Evolutionary conservation across 164 flowering plant genomes (phyloP).

Genomic region (Nelumbo lutea): DNA sequence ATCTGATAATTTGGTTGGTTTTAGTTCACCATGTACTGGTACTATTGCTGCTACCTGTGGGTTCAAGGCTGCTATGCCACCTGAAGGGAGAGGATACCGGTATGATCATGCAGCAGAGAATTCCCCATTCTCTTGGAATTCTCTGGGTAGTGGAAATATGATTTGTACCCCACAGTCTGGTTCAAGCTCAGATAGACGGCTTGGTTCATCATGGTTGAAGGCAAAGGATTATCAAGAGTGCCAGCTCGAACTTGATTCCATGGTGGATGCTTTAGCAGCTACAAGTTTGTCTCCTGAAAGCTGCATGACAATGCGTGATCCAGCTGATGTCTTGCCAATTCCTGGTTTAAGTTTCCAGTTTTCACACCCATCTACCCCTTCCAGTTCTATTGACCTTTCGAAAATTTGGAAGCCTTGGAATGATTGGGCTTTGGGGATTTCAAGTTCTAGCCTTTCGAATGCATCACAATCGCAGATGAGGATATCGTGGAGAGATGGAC

Average conservation of each 20-base stretch:
- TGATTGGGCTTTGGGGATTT: slow-evolving; percentile 23
- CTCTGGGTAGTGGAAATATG: slow-evolving; percentile 55
- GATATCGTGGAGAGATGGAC: slow-evolving; percentile 83
- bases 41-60: slow-evolving; percentile 14
- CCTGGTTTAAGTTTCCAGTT: slow-evolving; percentile 44
- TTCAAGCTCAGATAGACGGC: slow-evolving; percentile 32
- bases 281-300: slow-evolving; percentile 33
- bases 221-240: slow-evolving; percentile 10
- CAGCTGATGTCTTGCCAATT: slow-evolving; percentile 22
- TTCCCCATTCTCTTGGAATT: slow-evolving; percentile 41
- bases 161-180: slow-evolving; percentile 67
- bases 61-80: slow-evolving; percentile 15
- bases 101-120: slow-evolving; percentile 16
- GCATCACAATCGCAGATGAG: slow-evolving; percentile 39
- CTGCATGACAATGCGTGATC: slow-evolving; percentile 24
- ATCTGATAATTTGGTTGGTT: slow-evolving; percentile 12
- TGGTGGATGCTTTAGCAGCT: slow-evolving; percentile 24
- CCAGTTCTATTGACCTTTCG: slow-evolving; percentile 26
- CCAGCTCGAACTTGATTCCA: slow-evolving; percentile 27
- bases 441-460: slow-evolving; percentile 30
- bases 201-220: slow-evolving; percentile 18
- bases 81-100: slow-evolving; percentile 15
- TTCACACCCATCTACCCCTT: slow-evolving; percentile 24
- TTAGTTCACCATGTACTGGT: slow-evolving; percentile 11
- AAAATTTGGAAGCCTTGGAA: slow-evolving; percentile 25